Conservation (phyloP, 2,329 filamentous ascomycete genomes). For the Epichloe sibirici region DNA sequence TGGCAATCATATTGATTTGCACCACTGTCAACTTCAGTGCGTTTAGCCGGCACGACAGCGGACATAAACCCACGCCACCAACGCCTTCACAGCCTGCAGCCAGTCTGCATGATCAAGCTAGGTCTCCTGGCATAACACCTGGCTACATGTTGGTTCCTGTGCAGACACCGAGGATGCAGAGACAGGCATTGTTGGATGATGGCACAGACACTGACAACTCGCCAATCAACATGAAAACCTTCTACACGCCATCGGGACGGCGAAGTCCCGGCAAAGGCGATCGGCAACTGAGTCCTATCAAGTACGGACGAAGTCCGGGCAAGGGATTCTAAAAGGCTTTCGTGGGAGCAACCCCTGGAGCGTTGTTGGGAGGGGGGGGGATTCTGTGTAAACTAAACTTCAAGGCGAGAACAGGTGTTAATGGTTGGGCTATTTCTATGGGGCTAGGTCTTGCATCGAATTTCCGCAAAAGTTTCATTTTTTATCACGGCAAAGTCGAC, state of each 20-base stretch:
- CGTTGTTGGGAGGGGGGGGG: neutral
- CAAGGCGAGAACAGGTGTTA: constrained; percentile 1
- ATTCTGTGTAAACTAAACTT: neutral
- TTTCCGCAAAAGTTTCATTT: neutral
- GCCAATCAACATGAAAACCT: constrained; percentile 30
- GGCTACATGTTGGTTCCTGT: constrained; percentile 39
- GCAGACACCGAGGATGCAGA: constrained; percentile 33
- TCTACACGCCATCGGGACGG: constrained; percentile 33
- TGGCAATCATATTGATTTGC: constrained; percentile 34
- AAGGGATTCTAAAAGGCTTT: constrained; percentile 17
- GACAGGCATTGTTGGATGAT: constrained; percentile 31
- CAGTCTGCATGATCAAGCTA: constrained; percentile 10
- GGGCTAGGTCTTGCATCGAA: neutral
- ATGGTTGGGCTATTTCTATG: neutral
- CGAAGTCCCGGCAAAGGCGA: constrained; percentile 39
- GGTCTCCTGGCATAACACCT: constrained; percentile 22
- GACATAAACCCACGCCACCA: constrained; percentile 1
- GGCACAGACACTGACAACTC: constrained; percentile 40
- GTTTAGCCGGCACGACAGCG: constrained; percentile 18
- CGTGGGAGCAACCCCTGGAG: neutral
- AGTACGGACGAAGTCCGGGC: constrained; percentile 27
- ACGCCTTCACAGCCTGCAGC: constrained; percentile 8
- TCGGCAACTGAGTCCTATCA: constrained; percentile 35
- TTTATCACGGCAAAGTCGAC: neutral
- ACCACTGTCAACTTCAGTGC: constrained; percentile 39